These are phyloP conservation scores for Urochloa ruziziensis DNA, from an alignment of 176 grass and related monocot genomes.

Conservation along the genomic window DNA sequence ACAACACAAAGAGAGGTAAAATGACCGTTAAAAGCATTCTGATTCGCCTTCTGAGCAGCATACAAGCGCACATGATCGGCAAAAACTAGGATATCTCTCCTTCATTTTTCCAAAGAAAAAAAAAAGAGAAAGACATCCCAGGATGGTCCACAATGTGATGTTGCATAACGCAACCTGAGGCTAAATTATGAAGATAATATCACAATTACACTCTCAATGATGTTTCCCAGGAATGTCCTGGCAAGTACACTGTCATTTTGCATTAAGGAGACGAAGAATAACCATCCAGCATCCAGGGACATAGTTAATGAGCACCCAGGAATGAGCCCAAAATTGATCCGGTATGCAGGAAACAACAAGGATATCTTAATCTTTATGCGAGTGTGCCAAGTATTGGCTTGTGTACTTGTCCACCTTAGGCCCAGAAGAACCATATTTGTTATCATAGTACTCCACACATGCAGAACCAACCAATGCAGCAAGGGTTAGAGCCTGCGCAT, in stretches of 20 bases:
- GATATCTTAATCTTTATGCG: slow-evolving; percentile 71
- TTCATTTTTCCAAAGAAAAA: background rate
- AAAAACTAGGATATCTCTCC: background rate
- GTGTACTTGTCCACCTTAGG: slow-evolving; percentile 71
- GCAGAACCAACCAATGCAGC: slow-evolving; percentile 79
- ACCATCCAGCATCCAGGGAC: slow-evolving; percentile 11
- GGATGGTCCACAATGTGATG: slow-evolving; percentile 6
- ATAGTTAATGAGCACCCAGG: background rate
- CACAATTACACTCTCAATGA: slow-evolving; percentile 9
- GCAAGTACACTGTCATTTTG: slow-evolving; percentile 10
- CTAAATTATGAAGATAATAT: slow-evolving; percentile 7
- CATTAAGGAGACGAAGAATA: background rate
- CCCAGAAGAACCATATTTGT: slow-evolving; percentile 54
- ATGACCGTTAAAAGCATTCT: no score
- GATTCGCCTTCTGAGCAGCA: no score
- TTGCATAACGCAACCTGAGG: slow-evolving; percentile 19
- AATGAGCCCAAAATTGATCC: slow-evolving; percentile 29
- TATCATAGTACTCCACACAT: slow-evolving; percentile 85
- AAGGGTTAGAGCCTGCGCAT: slow-evolving; percentile 79
- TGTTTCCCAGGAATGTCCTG: slow-evolving; percentile 2
- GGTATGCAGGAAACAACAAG: background rate
- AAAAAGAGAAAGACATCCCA: background rate
- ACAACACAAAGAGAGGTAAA: no score
- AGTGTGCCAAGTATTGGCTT: slow-evolving; percentile 64
- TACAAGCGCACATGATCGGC: background rate